A percentile compares a stretch with the other conserved stretches of the same genome.
Evolutionary conservation across 768 basidiomycete genomes (phyloP).

Genomic region (Kwoniella mangroviensis): DNA sequence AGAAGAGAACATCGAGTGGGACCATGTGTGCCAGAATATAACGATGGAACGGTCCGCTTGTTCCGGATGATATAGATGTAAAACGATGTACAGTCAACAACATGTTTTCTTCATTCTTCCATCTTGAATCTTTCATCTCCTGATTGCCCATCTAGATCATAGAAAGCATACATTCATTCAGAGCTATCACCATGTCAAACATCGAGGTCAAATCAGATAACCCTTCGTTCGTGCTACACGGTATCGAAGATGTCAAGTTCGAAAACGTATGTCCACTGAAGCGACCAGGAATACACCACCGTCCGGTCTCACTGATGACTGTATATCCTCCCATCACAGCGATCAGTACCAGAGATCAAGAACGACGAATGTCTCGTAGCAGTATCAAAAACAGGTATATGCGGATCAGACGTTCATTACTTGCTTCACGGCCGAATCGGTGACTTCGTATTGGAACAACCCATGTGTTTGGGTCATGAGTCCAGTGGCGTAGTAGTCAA

Average conservation of each 20-base stretch:
- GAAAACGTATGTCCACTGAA: constrained; percentile 34
- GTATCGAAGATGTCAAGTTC: constrained; percentile 52
- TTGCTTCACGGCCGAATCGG: constrained; percentile 49
- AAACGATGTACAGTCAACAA: no score
- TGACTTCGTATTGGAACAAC: constrained; percentile 41
- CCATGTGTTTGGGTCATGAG: constrained; percentile 42
- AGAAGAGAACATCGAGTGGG: no score
- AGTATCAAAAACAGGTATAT: constrained; percentile 37
- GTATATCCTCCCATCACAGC: constrained; percentile 1
- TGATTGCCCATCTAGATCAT: not conserved
- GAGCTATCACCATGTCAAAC: constrained; percentile 12
- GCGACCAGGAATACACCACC: not conserved
- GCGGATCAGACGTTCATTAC: constrained; percentile 34
- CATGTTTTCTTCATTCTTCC: not conserved
- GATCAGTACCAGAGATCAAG: constrained; percentile 28
- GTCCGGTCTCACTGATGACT: not conserved
- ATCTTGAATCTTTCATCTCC: not conserved
- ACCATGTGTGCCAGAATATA: no score
- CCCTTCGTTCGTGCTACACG: constrained; percentile 54
- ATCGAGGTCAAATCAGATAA: constrained; percentile 41
- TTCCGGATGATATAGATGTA: no score
- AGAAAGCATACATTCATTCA: not conserved
- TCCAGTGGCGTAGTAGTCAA: constrained; percentile 30
- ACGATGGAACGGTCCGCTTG: no score
- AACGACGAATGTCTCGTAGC: constrained; percentile 25